Conservation (phyloP, 192 early-diverging fungal species). For the Spizellomyces sp. region DNA sequence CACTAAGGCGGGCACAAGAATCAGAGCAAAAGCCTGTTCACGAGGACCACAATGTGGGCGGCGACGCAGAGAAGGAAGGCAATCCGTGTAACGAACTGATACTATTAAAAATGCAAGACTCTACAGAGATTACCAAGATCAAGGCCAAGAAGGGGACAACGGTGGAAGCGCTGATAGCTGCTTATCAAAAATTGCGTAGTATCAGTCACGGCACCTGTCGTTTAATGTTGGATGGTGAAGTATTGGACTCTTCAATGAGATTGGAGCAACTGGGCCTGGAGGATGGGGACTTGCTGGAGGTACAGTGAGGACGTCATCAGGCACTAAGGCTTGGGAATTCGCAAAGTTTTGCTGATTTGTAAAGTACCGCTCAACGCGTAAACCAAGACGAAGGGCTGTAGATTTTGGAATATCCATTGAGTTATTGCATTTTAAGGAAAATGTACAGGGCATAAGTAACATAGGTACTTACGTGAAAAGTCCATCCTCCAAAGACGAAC, state of each 20-base stretch:
- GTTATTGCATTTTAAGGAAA: background rate
- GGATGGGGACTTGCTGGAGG: conserved; percentile 23
- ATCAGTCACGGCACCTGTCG: background rate
- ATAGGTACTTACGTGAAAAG: conserved; percentile 57
- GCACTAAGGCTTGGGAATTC: conserved; percentile 73
- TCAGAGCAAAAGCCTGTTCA: background rate
- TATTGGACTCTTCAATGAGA: background rate
- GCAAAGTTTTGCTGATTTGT: conserved; percentile 77
- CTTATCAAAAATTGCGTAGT: background rate
- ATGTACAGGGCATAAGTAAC: background rate
- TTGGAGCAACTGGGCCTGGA: conserved; percentile 14
- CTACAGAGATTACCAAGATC: background rate
- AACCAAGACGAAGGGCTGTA: conserved; percentile 67
- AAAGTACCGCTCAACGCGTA: conserved; percentile 78
- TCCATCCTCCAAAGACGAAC: conserved; percentile 60
- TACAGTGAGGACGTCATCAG: background rate
- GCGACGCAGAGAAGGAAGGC: background rate
- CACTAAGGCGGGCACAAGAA: background rate
- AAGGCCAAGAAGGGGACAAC: background rate
- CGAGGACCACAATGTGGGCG: background rate
- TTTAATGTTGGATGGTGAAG: conserved; percentile 17
- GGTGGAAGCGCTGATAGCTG: background rate
- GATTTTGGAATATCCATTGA: background rate
- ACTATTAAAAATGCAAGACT: background rate
- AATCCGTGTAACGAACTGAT: background rate